These are phyloP conservation scores for Metschnikowia sp. DNA, from an alignment of 805 yeast species.

Conservation along the genomic window DNA sequence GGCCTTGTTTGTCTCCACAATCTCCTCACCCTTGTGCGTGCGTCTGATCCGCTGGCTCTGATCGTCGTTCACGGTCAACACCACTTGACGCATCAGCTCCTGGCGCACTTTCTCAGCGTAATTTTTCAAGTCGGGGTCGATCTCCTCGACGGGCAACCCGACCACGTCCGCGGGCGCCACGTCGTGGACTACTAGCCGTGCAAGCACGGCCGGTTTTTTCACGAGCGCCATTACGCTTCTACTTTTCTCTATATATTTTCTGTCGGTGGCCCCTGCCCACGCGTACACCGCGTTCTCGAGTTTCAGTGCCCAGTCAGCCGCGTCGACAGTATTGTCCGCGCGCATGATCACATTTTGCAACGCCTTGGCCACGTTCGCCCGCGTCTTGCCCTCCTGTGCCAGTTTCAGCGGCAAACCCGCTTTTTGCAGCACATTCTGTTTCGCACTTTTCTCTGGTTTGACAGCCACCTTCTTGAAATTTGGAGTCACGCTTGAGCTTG, in stretches of 20 bases:
- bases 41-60: conserved; percentile 63
- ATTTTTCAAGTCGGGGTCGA: conserved; percentile 72
- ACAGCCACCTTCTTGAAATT: too few relatives aligned
- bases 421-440: not conserved
- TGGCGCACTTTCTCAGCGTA: conserved; percentile 69
- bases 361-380: conserved; percentile 50
- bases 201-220: conserved; percentile 56
- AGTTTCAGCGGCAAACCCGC: not conserved
- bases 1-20: conserved; percentile 49
- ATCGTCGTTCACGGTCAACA: conserved; percentile 52
- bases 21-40: conserved; percentile 86
- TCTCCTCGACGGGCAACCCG: conserved; percentile 65
- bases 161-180: conserved; percentile 59
- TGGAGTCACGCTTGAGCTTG: too few relatives aligned
- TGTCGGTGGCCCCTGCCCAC: conserved; percentile 29
- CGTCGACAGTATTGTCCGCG: conserved; percentile 33
- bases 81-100: conserved; percentile 65
- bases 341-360: conserved; percentile 43
- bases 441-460: not conserved
- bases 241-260: conserved; percentile 62
- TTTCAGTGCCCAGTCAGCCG: conserved; percentile 47
- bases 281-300: conserved; percentile 51
- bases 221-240: conserved; percentile 63
- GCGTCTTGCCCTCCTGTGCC: conserved; percentile 29
- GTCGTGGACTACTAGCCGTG: conserved; percentile 51